These are phyloP conservation scores for Colletotrichum gigasporum DNA, from an alignment of 2,329 filamentous ascomycete genomes.

Conservation along the genomic window DNA sequence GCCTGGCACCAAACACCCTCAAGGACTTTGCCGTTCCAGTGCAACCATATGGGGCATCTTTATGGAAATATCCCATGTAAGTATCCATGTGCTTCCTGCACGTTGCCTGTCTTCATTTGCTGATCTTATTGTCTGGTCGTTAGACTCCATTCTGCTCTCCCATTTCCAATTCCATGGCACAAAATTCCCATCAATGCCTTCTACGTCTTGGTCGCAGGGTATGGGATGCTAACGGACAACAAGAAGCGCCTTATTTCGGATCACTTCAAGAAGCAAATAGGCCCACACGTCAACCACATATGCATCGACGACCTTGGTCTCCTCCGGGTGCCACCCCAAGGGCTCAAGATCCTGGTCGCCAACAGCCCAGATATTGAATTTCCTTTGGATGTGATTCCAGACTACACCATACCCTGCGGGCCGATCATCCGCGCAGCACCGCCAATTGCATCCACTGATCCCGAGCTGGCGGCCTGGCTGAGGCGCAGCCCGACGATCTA, in stretches of 20 bases:
- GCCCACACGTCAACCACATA: not conserved
- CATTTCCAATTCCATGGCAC: constrained; percentile 6
- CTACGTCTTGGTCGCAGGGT: not conserved
- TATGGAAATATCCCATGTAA: constrained; percentile 20
- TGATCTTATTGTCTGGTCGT: not conserved
- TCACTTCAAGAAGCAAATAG: too few relatives aligned
- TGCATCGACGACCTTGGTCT: constrained; percentile 40
- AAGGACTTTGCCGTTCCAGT: constrained; percentile 43
- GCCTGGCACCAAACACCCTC: constrained; percentile 55
- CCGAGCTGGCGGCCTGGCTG: not conserved
- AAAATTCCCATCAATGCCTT: not conserved
- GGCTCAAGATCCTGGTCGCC: not conserved
- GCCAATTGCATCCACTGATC: not conserved
- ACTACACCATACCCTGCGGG: not conserved
- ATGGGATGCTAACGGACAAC: not conserved
- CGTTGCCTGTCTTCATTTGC: too few relatives aligned
- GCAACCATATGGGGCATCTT: not conserved
- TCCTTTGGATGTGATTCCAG: not conserved
- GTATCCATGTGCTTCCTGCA: constrained; percentile 3
- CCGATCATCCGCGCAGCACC: not conserved
- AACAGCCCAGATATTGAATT: constrained; percentile 8
- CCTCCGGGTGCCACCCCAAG: constrained; percentile 7
- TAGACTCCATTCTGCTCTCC: constrained; percentile 31
- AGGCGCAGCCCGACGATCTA: constrained; percentile 16
- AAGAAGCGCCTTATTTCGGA: too few relatives aligned